A percentile compares a stretch with the other conserved stretches of the same genome.
Evolutionary conservation across 2,329 filamentous ascomycete genomes (phyloP).

Genomic region (Fusarium sp.): DNA sequence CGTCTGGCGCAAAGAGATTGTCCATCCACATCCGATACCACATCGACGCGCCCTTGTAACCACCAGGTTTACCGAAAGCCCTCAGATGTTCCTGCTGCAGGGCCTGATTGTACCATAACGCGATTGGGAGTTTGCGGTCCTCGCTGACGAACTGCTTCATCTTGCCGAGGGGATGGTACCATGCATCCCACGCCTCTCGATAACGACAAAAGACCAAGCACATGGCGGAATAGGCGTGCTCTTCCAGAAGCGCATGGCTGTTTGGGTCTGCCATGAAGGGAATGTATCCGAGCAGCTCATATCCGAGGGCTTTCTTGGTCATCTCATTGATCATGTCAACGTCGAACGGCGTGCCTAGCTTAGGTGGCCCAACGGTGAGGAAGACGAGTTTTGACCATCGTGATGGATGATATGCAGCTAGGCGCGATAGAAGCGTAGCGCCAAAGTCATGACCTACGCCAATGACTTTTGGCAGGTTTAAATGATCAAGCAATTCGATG

Average conservation of each 20-base stretch:
- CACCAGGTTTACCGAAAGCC: conserved; percentile 40
- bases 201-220: conserved; percentile 50
- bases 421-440: conserved; percentile 50
- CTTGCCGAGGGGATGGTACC: conserved; percentile 48
- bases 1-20: conserved; percentile 48
- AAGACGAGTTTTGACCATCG: conserved; percentile 47
- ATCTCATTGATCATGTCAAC: conserved; percentile 51
- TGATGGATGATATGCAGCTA: conserved; percentile 47
- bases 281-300: conserved; percentile 53
- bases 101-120: conserved; percentile 46
- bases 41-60: conserved; percentile 50
- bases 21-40: conserved; percentile 54
- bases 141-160: conserved; percentile 50
- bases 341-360: conserved; percentile 49
- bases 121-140: conserved; percentile 40
- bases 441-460: conserved; percentile 60
- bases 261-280: conserved; percentile 44
- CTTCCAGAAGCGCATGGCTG: conserved; percentile 43
- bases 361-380: conserved; percentile 51
- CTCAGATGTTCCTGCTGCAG: conserved; percentile 45
- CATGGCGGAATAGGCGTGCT: conserved; percentile 47
- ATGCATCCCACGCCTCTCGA: conserved; percentile 42
- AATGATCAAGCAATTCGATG: conserved; percentile 52
- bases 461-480: conserved; percentile 56
- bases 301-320: conserved; percentile 50